Evolutionary conservation across 2,329 filamentous ascomycete genomes (phyloP).

Genomic region (Boeremia exigua): DNA sequence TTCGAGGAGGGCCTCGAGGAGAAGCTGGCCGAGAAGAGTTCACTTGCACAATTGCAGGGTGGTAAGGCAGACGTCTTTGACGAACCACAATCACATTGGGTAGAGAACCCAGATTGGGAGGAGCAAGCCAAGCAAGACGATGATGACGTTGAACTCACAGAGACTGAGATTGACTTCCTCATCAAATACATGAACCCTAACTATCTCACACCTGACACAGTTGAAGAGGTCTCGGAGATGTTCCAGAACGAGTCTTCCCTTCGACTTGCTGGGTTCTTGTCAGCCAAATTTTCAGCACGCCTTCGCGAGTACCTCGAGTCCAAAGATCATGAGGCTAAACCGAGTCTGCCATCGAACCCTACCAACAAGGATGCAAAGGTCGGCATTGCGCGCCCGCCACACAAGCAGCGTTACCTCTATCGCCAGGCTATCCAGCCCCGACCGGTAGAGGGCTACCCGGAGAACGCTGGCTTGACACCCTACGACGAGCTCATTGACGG

Average conservation of each 20-base stretch:
- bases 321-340: constrained; percentile 51
- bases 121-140: constrained; percentile 54
- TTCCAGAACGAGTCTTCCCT: constrained; percentile 87
- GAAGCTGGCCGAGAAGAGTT: constrained; percentile 85
- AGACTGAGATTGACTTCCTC: constrained; percentile 84
- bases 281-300: constrained; percentile 74
- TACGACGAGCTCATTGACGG: constrained; percentile 80
- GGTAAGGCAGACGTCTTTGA: constrained; percentile 89
- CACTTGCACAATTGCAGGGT: constrained; percentile 86
- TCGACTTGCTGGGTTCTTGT: constrained; percentile 78
- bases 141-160: constrained; percentile 63
- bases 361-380: constrained; percentile 47
- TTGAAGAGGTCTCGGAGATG: constrained; percentile 78
- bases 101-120: constrained; percentile 49
- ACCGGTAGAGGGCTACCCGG: constrained; percentile 42
- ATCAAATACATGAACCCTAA: constrained; percentile 88
- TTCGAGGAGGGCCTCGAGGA: constrained; percentile 89
- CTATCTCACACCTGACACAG: constrained; percentile 89
- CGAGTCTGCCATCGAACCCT: constrained; percentile 49
- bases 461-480: constrained; percentile 43
- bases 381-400: constrained; percentile 80
- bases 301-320: constrained; percentile 74
- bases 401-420: constrained; percentile 94
- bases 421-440: constrained; percentile 61
- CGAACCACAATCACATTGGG: constrained; percentile 69